Evolutionary conservation across 1,139 yeast species (phyloP).

Genomic region (Yamadazyma spencermartinsiae): DNA sequence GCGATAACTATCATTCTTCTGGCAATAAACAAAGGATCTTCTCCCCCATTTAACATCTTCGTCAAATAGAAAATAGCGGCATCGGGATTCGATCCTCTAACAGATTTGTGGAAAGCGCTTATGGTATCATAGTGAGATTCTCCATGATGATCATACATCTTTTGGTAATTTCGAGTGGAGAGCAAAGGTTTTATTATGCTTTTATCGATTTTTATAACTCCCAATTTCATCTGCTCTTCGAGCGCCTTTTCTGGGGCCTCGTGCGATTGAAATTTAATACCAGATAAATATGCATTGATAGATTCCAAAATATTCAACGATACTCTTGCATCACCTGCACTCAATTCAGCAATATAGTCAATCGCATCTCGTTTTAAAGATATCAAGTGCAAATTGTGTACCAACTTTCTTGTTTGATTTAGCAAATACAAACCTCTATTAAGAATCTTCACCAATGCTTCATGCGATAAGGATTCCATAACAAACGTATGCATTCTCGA

Average conservation of each 20-base stretch:
- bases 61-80: constrained; percentile 87
- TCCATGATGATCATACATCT: constrained; percentile 81
- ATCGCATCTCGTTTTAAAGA: constrained; percentile 58
- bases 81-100: constrained; percentile 85
- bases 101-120: constrained; percentile 89
- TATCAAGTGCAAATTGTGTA: constrained; percentile 43
- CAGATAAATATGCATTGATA: constrained; percentile 43
- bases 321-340: constrained; percentile 88
- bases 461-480: constrained; percentile 59
- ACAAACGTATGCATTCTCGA: constrained; percentile 89
- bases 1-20: constrained; percentile 92
- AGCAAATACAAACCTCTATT: constrained; percentile 61
- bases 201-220: constrained; percentile 32
- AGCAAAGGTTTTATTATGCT: constrained; percentile 42
- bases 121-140: constrained; percentile 94
- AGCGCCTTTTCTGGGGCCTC: constrained; percentile 22
- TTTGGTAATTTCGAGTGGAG: constrained; percentile 45
- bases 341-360: constrained; percentile 69
- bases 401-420: constrained; percentile 54
- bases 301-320: constrained; percentile 74
- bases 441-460: constrained; percentile 60
- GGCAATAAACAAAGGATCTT: constrained; percentile 89
- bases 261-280: constrained; percentile 24
- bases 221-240: constrained; percentile 19
- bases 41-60: constrained; percentile 88